Evolutionary conservation across 495 filamentous ascomycete species (phyloP).

Genomic region (Hypoxylon rickii): DNA sequence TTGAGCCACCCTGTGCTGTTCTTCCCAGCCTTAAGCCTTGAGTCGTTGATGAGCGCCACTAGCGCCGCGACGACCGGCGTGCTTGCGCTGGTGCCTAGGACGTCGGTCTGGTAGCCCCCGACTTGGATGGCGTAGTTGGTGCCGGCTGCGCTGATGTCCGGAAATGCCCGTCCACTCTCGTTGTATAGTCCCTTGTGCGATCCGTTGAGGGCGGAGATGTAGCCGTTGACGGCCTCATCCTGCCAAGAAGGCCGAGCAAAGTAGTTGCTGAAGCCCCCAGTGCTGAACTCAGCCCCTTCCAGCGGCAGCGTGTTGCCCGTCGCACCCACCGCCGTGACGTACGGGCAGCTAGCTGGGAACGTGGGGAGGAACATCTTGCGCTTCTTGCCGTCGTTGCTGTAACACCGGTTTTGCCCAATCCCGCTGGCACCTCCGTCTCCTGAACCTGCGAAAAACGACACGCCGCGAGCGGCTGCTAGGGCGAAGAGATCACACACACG

Average conservation of each 20-base stretch:
- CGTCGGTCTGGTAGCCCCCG: conserved; percentile 36
- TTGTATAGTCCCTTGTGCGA: conserved; percentile 57
- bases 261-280: conserved; percentile 74
- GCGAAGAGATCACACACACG: conserved; percentile 74
- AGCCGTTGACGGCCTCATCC: conserved; percentile 57
- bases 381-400: conserved; percentile 67
- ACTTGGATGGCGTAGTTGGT: conserved; percentile 44
- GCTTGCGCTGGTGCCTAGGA: conserved; percentile 49
- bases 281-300: conserved; percentile 60
- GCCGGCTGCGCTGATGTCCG: conserved; percentile 63
- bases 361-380: conserved; percentile 64
- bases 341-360: conserved; percentile 82
- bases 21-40: conserved; percentile 45
- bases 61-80: conserved; percentile 49
- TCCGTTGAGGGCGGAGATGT: conserved; percentile 55
- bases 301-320: conserved; percentile 64
- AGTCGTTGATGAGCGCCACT: conserved; percentile 47
- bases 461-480: conserved; percentile 72
- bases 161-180: conserved; percentile 67
- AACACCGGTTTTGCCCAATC: conserved; percentile 56
- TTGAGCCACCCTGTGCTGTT: conserved; percentile 47
- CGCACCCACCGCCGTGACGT: conserved; percentile 77
- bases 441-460: conserved; percentile 71
- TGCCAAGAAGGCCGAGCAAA: conserved; percentile 71
- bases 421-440: conserved; percentile 71